Conservation (phyloP, 2,329 filamentous ascomycete genomes). For the Sporothrix inflata region DNA sequence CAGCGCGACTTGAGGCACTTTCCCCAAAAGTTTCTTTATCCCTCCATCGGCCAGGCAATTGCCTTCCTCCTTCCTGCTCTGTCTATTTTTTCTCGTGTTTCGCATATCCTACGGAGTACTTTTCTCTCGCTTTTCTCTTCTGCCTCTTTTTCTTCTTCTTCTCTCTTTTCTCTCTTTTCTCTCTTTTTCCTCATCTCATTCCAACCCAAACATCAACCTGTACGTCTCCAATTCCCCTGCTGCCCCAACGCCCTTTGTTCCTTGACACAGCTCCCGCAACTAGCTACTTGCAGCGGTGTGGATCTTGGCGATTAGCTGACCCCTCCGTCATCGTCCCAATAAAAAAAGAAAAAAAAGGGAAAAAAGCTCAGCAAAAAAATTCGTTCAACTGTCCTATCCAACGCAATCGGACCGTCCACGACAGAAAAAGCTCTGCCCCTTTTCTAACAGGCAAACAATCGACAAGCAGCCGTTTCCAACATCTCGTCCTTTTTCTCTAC, state of each 20-base stretch:
- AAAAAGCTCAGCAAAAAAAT: constrained; percentile 30
- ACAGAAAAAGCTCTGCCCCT: constrained; percentile 16
- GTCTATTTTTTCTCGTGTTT: constrained; percentile 20
- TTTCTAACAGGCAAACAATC: neutral
- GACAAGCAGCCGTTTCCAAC: neutral
- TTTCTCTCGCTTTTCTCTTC: too few relatives aligned
- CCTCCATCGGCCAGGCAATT: constrained; percentile 19
- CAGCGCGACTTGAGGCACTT: constrained; percentile 26
- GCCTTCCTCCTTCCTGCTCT: constrained; percentile 23
- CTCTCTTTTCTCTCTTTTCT: neutral
- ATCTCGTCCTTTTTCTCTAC: neutral
- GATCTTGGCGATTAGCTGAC: constrained; percentile 28
- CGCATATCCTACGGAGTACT: too few relatives aligned
- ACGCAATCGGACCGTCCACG: neutral
- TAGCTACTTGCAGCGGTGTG: constrained; percentile 27
- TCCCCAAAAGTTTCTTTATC: constrained; percentile 25
- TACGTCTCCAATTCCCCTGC: constrained; percentile 20
- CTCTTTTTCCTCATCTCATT: neutral
- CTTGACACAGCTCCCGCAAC: constrained; percentile 24
- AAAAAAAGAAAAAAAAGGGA: constrained; percentile 25
- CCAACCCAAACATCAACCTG: neutral
- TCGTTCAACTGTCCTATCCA: constrained; percentile 11
- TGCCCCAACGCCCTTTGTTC: constrained; percentile 22
- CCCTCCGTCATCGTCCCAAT: constrained; percentile 30
- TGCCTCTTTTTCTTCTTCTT: neutral